These are phyloP conservation scores for Camillea tinctor DNA, from an alignment of 2,329 filamentous ascomycete species.

Conservation along the genomic window DNA sequence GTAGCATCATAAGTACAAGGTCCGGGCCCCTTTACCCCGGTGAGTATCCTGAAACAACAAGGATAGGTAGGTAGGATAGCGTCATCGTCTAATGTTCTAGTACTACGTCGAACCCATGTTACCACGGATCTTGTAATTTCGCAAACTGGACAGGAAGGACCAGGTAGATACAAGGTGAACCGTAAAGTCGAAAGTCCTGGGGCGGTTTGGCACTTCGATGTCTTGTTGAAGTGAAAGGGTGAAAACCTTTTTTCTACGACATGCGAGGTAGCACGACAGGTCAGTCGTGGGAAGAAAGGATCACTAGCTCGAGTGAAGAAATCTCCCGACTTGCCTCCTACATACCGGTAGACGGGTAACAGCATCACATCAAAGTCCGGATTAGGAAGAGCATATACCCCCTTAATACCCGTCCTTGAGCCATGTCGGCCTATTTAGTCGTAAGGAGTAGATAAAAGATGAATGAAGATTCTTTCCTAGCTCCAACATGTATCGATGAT, in stretches of 20 bases:
- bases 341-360: not conserved
- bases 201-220: not conserved
- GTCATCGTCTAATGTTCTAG: constrained; percentile 22
- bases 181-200: not conserved
- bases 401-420: not conserved
- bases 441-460: not conserved
- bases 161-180: not conserved
- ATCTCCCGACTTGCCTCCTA: not conserved
- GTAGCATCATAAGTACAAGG: constrained; percentile 12
- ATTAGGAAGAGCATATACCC: not conserved
- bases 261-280: constrained; percentile 9
- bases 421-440: not conserved
- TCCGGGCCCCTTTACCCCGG: constrained; percentile 16
- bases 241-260: constrained; percentile 9
- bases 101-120: not conserved
- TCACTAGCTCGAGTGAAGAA: not conserved
- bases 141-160: not conserved
- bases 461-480: not conserved
- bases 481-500: not conserved
- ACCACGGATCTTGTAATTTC: not conserved
- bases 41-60: constrained; percentile 26
- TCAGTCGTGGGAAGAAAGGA: not conserved
- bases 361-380: not conserved
- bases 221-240: constrained; percentile 5
- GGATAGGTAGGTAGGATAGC: constrained; percentile 12